phyloP scores from a whole-genome alignment of 192 early-diverging fungal species.

The Podochytrium sp. region DNA sequence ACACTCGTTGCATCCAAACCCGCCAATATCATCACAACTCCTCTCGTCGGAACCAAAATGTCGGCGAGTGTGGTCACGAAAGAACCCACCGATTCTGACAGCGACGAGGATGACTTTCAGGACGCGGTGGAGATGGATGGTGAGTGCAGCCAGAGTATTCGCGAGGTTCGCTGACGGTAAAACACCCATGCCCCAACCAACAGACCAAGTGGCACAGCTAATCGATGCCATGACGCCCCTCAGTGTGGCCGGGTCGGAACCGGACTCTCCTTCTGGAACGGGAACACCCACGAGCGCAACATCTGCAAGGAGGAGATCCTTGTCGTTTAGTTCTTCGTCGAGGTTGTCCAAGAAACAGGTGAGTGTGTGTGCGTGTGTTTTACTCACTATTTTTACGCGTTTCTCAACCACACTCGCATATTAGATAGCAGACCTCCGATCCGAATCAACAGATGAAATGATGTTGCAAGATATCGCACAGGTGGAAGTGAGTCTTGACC shows the following conservation, averaged over 20 bases:
- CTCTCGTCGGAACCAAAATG: too few relatives aligned
- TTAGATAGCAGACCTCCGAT: neutral
- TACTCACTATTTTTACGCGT: too few relatives aligned
- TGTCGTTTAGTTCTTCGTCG: neutral
- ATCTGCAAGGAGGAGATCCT: neutral
- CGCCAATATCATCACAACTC: neutral
- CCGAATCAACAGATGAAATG: slow-evolving; percentile 19
- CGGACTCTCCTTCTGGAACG: neutral
- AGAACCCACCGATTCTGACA: neutral
- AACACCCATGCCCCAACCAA: neutral
- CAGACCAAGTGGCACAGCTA: neutral
- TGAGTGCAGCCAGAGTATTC: neutral
- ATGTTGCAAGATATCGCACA: slow-evolving; percentile 58
- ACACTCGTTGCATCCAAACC: neutral
- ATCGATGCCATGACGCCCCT: neutral
- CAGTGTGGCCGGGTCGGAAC: neutral
- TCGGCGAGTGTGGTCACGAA: too few relatives aligned
- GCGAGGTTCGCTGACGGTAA: neutral
- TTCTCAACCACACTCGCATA: neutral
- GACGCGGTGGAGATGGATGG: slow-evolving; percentile 20
- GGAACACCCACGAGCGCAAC: neutral
- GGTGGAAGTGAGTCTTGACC: slow-evolving; percentile 64
- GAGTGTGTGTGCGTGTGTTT: too few relatives aligned
- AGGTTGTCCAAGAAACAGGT: neutral
- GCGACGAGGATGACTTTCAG: slow-evolving; percentile 18